Evolutionary conservation across 257 asterid genomes (phyloP).

Genomic region (Thymus quinquecostatus): DNA sequence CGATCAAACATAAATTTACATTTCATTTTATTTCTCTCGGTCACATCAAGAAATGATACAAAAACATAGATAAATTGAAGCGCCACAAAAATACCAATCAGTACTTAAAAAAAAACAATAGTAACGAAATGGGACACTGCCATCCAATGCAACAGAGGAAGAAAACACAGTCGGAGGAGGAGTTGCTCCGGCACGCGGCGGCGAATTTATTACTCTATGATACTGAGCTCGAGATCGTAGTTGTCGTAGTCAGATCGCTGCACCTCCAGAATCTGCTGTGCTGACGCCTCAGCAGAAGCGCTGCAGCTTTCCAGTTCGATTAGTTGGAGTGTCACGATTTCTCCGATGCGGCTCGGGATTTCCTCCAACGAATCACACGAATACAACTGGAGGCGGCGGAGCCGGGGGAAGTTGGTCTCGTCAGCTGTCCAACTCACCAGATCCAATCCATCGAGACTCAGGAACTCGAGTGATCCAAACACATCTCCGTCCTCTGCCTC

Average conservation of each 20-base stretch:
- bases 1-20: too few relatives aligned
- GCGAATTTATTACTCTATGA: too few relatives aligned
- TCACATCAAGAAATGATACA: too few relatives aligned
- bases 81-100: too few relatives aligned
- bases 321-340: constrained; percentile 31
- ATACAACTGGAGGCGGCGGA: background rate
- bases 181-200: too few relatives aligned
- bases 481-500: background rate
- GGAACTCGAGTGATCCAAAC: background rate
- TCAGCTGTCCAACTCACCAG: constrained; percentile 26
- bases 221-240: too few relatives aligned
- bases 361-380: background rate
- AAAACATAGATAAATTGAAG: too few relatives aligned
- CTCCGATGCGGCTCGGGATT: background rate
- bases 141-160: too few relatives aligned
- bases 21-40: too few relatives aligned
- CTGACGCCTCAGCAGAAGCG: constrained; percentile 8
- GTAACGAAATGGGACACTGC: too few relatives aligned
- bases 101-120: too few relatives aligned
- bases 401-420: constrained; percentile 24
- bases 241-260: constrained; percentile 21
- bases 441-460: background rate
- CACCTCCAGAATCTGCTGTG: constrained; percentile 33
- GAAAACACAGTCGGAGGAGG: too few relatives aligned
- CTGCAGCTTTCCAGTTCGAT: constrained; percentile 32